Conservation (phyloP, 768 basidiomycete species). For the Trametes coccinea region DNA sequence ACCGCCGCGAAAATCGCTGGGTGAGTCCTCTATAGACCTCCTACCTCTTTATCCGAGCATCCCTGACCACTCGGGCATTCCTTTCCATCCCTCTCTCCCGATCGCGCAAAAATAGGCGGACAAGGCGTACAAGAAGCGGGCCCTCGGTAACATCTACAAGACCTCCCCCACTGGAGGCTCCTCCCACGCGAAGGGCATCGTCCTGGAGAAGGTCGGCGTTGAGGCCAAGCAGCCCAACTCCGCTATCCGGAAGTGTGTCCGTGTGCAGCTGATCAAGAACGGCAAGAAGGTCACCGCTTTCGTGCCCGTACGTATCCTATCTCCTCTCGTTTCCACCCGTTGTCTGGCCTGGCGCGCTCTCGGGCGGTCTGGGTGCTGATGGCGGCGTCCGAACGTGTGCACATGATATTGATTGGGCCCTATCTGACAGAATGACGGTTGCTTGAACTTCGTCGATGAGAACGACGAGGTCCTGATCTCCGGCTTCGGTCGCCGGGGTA, state of each 20-base stretch:
- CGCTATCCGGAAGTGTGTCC: constrained; percentile 99
- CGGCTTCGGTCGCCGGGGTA: constrained; percentile 99
- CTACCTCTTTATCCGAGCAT: neutral
- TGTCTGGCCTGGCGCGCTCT: constrained; percentile 4
- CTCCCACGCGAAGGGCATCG: constrained; percentile 99
- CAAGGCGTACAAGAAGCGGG: constrained; percentile 99
- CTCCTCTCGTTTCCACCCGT: neutral
- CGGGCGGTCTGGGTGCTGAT: constrained; percentile 17
- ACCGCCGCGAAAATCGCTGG: constrained; percentile 97
- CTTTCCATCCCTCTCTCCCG: neutral
- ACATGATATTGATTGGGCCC: constrained; percentile 5
- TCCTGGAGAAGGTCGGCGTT: constrained; percentile 99
- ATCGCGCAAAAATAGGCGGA: constrained; percentile 66
- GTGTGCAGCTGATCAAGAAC: constrained; percentile 99
- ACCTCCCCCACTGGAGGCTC: constrained; percentile 99
- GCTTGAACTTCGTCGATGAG: constrained; percentile 98
- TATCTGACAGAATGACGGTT: constrained; percentile 80
- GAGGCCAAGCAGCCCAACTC: constrained; percentile 99
- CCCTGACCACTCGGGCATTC: constrained; percentile 1
- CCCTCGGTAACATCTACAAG: constrained; percentile 99
- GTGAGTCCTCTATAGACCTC: constrained; percentile 45
- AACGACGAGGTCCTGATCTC: constrained; percentile 99
- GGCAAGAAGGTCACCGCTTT: constrained; percentile 99
- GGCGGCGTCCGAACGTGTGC: neutral
- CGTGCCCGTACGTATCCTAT: constrained; percentile 75